Conservation (phyloP, 2,329 filamentous ascomycete genomes). For the Xylariaceae sp. region DNA sequence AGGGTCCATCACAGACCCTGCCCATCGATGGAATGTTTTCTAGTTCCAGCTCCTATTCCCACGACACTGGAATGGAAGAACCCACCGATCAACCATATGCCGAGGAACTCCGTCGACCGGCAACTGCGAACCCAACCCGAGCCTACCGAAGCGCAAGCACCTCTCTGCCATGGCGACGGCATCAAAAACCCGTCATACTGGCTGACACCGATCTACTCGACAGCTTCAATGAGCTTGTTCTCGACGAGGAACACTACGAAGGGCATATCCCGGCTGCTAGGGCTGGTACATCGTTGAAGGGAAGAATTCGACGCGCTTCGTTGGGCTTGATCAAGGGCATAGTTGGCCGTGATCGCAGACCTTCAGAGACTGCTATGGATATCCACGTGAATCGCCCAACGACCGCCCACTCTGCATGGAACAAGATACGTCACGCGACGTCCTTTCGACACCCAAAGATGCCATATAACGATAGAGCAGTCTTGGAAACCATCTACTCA, state of each 20-base stretch:
- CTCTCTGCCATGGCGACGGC: conserved; percentile 45
- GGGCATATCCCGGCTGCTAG: conserved; percentile 11
- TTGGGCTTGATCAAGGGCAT: conserved; percentile 50
- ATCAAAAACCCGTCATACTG: conserved; percentile 42
- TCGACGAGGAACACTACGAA: conserved; percentile 25
- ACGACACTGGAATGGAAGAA: conserved; percentile 28
- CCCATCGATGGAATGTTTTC: conserved; percentile 18
- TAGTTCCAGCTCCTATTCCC: conserved; percentile 26
- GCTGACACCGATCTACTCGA: conserved; percentile 28
- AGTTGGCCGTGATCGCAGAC: conserved; percentile 41
- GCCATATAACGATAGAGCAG: conserved; percentile 39
- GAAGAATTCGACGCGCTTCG: conserved; percentile 53
- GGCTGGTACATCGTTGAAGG: conserved; percentile 37
- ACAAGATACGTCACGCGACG: conserved; percentile 48
- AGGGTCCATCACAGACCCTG: conserved; percentile 17
- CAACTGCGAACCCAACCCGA: conserved; percentile 37
- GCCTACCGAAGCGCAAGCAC: conserved; percentile 43
- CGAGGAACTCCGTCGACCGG: conserved; percentile 17
- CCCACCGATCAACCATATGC: conserved; percentile 23
- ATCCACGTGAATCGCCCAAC: conserved; percentile 34
- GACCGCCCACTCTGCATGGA: conserved; percentile 49
- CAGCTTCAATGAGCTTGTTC: conserved; percentile 18
- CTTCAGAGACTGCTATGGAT: conserved; percentile 28
- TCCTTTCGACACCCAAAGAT: conserved; percentile 47
- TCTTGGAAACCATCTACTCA: conserved; percentile 36